phyloP scores from a whole-genome alignment of 2,329 filamentous ascomycete genomes.

The Grosmannia serpens region DNA sequence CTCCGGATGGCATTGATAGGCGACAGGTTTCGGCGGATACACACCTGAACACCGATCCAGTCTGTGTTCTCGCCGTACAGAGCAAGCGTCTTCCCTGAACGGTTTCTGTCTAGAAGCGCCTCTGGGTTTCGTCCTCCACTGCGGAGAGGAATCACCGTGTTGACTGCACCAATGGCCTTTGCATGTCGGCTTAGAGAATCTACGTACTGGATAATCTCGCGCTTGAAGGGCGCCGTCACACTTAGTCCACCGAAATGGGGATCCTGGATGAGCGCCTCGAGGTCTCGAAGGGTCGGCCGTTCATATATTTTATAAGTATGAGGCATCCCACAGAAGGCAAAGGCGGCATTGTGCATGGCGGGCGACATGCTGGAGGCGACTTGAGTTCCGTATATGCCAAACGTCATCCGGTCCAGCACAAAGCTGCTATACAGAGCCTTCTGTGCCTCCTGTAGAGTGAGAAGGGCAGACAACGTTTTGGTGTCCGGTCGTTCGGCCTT shows the following conservation, averaged over 20 bases:
- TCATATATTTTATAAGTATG: slow-evolving; percentile 51
- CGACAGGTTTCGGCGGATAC: slow-evolving; percentile 54
- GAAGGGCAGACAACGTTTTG: too few species aligned
- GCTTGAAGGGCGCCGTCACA: slow-evolving; percentile 57
- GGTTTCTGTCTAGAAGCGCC: too few species aligned
- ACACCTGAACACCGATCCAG: slow-evolving; percentile 31
- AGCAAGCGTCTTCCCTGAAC: slow-evolving; percentile 23
- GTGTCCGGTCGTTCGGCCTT: too few species aligned
- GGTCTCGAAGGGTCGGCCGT: slow-evolving; percentile 47
- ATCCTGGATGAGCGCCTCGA: slow-evolving; percentile 46
- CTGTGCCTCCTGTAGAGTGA: slow-evolving; percentile 47
- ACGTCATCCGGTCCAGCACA: slow-evolving; percentile 52
- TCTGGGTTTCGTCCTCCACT: slow-evolving; percentile 9
- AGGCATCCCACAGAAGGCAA: slow-evolving; percentile 53
- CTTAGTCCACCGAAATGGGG: slow-evolving; percentile 53
- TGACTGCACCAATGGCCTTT: slow-evolving; percentile 59
- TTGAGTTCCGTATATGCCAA: slow-evolving; percentile 56
- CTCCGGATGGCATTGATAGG: slow-evolving; percentile 50
- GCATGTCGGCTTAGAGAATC: slow-evolving; percentile 57
- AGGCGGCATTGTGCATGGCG: slow-evolving; percentile 61
- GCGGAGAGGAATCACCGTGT: slow-evolving; percentile 57
- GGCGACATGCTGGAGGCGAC: slow-evolving; percentile 60
- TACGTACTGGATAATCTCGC: slow-evolving; percentile 51
- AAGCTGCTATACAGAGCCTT: slow-evolving; percentile 50
- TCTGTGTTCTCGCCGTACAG: slow-evolving; percentile 46